These are phyloP conservation scores for Phoma sp. DNA, from an alignment of 2,329 filamentous ascomycete genomes.

Conservation along the genomic window DNA sequence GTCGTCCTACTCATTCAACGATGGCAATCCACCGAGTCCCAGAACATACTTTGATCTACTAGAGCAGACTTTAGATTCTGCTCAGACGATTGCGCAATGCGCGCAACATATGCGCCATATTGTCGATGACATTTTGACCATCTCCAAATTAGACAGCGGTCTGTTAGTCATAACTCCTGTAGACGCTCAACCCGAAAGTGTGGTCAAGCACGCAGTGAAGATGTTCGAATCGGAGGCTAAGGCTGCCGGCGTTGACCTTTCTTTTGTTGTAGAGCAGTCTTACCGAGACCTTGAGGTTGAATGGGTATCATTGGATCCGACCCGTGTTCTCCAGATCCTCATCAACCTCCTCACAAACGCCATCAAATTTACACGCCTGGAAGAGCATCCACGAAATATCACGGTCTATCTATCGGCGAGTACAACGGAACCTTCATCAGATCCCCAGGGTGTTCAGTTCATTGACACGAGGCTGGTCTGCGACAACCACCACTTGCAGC, in stretches of 20 bases:
- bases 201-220: constrained; percentile 41
- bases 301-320: constrained; percentile 51
- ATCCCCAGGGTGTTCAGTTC: constrained; percentile 36
- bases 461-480: constrained; percentile 33
- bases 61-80: constrained; percentile 40
- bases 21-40: constrained; percentile 8
- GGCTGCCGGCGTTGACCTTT: constrained; percentile 35
- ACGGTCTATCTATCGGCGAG: constrained; percentile 47
- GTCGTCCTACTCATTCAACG: constrained; percentile 29
- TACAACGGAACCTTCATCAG: constrained; percentile 36
- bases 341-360: constrained; percentile 51
- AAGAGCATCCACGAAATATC: constrained; percentile 37
- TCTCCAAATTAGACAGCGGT: constrained; percentile 53
- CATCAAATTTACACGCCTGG: constrained; percentile 53
- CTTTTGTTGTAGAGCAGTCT: constrained; percentile 43
- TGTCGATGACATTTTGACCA: constrained; percentile 55
- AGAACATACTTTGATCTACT: constrained; percentile 24
- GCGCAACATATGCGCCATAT: constrained; percentile 55
- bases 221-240: constrained; percentile 49
- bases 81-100: constrained; percentile 52
- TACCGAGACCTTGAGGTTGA: constrained; percentile 46
- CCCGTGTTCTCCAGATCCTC: constrained; percentile 47
- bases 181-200: constrained; percentile 42
- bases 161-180: constrained; percentile 51
- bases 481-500: constrained; percentile 27